These are phyloP conservation scores for Solanum verrucosum DNA, from an alignment of 257 asterid species.

Conservation along the genomic window DNA sequence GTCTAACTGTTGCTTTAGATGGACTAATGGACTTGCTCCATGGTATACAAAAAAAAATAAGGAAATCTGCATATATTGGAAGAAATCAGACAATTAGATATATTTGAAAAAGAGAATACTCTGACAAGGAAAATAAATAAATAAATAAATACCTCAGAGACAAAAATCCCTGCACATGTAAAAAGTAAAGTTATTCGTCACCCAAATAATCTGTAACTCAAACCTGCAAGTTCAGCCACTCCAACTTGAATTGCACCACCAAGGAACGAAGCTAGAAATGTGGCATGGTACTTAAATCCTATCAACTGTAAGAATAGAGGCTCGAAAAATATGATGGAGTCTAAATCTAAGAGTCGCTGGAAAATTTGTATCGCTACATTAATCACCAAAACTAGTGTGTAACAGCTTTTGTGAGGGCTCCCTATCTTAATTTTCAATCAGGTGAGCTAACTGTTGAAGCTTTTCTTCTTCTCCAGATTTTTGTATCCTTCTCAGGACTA, in stretches of 20 bases:
- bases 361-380: too few relatives aligned
- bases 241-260: neutral
- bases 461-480: too few relatives aligned
- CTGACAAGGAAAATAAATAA: neutral
- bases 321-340: neutral
- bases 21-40: neutral
- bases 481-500: too few relatives aligned
- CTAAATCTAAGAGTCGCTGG: neutral
- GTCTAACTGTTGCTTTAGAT: neutral
- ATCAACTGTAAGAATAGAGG: neutral
- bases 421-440: too few relatives aligned
- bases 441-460: too few relatives aligned
- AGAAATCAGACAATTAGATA: neutral
- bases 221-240: neutral
- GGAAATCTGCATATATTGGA: too few relatives aligned
- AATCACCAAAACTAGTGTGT: too few relatives aligned
- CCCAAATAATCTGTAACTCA: neutral
- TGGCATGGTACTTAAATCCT: accelerated
- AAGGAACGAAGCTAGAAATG: neutral
- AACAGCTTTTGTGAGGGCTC: too few relatives aligned
- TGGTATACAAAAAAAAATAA: neutral
- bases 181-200: neutral
- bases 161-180: neutral
- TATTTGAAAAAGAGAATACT: neutral
- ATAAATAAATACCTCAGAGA: neutral